Conservation (phyloP, 2,329 filamentous ascomycete species). For the Endoconidiophora laricicola region DNA sequence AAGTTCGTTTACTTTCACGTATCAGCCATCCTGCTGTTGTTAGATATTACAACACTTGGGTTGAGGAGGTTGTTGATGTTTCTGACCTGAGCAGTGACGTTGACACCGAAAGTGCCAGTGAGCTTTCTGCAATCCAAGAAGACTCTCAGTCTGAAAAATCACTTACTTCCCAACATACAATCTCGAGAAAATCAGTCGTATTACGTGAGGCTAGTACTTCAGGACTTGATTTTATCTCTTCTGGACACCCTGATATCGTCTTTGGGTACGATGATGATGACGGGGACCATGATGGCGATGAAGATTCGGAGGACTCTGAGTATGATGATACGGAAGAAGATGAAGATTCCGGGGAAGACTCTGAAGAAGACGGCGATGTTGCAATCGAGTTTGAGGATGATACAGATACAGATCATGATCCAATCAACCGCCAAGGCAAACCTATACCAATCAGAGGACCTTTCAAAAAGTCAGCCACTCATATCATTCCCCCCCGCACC, state of each 20-base stretch:
- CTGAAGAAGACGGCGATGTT: neutral
- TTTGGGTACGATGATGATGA: conserved; percentile 46
- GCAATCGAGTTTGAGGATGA: neutral
- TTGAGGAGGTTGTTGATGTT: conserved; percentile 47
- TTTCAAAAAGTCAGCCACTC: neutral
- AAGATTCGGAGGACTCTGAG: conserved; percentile 28
- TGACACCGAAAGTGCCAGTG: conserved; percentile 35
- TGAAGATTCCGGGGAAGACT: neutral
- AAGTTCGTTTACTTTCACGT: conserved; percentile 78
- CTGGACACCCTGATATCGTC: conserved; percentile 43
- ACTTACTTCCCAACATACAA: conserved; percentile 19
- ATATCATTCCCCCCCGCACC: conserved; percentile 24
- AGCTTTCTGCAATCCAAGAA: conserved; percentile 20
- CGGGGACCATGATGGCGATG: conserved; percentile 21
- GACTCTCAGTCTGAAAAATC: conserved; percentile 17
- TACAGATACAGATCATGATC: neutral
- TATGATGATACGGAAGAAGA: conserved; percentile 17
- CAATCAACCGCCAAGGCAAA: neutral
- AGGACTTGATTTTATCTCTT: conserved; percentile 75
- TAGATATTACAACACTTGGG: conserved; percentile 90
- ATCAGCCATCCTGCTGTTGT: conserved; percentile 78
- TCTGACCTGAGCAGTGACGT: conserved; percentile 30
- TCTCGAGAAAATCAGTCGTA: conserved; percentile 10
- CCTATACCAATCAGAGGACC: conserved; percentile 5
- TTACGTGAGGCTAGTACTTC: conserved; percentile 39